Evolutionary conservation across 805 yeast genomes (phyloP).

Genomic region (Tetrapisispora fleetii): DNA sequence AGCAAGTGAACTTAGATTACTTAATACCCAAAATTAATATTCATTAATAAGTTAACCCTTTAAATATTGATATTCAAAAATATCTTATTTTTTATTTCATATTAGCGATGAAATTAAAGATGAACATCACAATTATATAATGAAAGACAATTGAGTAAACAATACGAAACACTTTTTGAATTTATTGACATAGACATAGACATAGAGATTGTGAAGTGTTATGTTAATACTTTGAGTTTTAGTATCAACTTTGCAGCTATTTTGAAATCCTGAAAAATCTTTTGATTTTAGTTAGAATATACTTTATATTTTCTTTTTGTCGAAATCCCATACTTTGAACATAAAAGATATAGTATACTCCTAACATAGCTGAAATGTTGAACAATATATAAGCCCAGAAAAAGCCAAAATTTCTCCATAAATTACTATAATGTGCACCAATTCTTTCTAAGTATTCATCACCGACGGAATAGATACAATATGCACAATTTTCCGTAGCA

Average conservation of each 20-base stretch:
- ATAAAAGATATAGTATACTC: conserved; percentile 48
- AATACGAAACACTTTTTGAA: too few species aligned
- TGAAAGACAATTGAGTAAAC: too few species aligned
- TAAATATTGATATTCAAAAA: too few species aligned
- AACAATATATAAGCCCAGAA: conserved; percentile 40
- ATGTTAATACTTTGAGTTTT: too few species aligned
- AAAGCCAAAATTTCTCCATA: conserved; percentile 54
- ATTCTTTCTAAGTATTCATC: conserved; percentile 39
- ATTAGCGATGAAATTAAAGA: too few species aligned
- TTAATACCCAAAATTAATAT: too few species aligned
- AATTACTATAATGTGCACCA: conserved; percentile 24
- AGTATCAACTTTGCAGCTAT: not conserved
- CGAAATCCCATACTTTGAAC: conserved; percentile 3
- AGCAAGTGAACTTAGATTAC: too few species aligned
- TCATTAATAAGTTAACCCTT: too few species aligned
- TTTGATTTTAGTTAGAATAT: not conserved
- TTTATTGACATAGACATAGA: too few species aligned
- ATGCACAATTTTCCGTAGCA: conserved; percentile 43
- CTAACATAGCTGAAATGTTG: conserved; percentile 33
- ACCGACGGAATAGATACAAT: conserved; percentile 45
- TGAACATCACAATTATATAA: too few species aligned
- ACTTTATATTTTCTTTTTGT: conserved; percentile 1
- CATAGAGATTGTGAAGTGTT: too few species aligned
- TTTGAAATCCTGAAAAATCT: not conserved
- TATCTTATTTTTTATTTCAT: too few species aligned